Evolutionary conservation across 306 rosid species (phyloP).

Genomic region (Cucurbita moschata): DNA sequence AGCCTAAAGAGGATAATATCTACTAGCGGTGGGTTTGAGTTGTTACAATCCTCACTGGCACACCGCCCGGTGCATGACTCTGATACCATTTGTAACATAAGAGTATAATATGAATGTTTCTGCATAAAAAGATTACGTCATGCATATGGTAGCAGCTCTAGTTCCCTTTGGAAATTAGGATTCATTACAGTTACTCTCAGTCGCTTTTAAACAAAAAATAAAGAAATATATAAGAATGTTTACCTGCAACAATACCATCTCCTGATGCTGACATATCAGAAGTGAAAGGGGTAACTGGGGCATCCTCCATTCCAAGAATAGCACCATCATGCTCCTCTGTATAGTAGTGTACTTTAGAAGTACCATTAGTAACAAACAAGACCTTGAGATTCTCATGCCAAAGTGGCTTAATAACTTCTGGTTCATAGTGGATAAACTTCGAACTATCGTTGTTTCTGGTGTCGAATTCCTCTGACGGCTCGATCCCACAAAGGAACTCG

Average conservation of each 20-base stretch:
- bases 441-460: conserved; percentile 60
- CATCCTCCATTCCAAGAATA: conserved; percentile 73
- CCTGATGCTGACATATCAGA: conserved; percentile 86
- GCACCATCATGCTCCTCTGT: conserved; percentile 65
- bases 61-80: too few relatives aligned
- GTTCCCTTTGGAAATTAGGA: too few relatives aligned
- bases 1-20: too few relatives aligned
- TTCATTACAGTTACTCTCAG: too few relatives aligned
- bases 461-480: conserved; percentile 75
- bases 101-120: too few relatives aligned
- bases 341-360: conserved; percentile 90
- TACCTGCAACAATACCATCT: conserved; percentile 91
- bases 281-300: conserved; percentile 69
- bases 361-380: conserved; percentile 90
- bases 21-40: too few relatives aligned
- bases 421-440: conserved; percentile 67
- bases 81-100: too few relatives aligned
- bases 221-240: neutral
- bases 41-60: too few relatives aligned
- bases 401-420: conserved; percentile 45
- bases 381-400: conserved; percentile 86
- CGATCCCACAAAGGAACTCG: conserved; percentile 73
- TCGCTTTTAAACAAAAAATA: too few relatives aligned
- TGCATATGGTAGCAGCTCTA: too few relatives aligned
- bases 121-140: too few relatives aligned